Evolutionary conservation across 495 filamentous ascomycete species (phyloP), one percentile per base, ranked within the genome.

Genomic region (Cairneyella variabilis): DNA sequence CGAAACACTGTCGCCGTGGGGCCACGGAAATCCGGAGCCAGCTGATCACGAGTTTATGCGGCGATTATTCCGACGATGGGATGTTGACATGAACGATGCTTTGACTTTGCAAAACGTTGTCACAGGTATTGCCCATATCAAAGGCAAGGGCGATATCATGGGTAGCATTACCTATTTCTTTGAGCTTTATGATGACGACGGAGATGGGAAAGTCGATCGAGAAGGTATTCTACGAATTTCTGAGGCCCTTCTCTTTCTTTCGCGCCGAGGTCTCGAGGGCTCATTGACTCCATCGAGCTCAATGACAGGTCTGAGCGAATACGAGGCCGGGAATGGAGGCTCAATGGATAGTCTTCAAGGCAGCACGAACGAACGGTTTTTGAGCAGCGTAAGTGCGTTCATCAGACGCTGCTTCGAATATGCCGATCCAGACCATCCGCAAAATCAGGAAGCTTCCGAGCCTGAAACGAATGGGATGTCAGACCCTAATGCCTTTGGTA

Each of bases 321-420:
- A 60, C 34, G 62, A 65, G 16, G 56, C 59, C 26, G 58, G 59
- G 16, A 62, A 59, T 47, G 60, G 60, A 12, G 59, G 57, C 16
- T 12, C 44, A 40, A 9, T 54, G 17, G 62, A 64, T 38, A 37
- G 23, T 22, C 38, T 54, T 5, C 48, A 57, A 48, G 60, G 60
- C 16, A 63, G 48, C 10, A 65, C 63, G 25, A 63, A 90, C 56
- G 93, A 97, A 62, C 78, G 83, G 41, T 96, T 97, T 62, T 73
- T 98, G 14, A 84, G 84, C 34, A 95, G 91, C 59, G 88, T 97
- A 51, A 95, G 89, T 60, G 89, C 90, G 2, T 98, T 98, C 68
- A 97, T 97, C 48, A 77, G 91, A 47, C 80, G 93, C 34, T 98
- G 93, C 68, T 97, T 98, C 56, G 95, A 98, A 71, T 98, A 98